A percentile compares a stretch with the other conserved stretches of the same genome.
These are phyloP conservation scores for Lotus japonicus DNA, from an alignment of 306 rosid species.

Conservation along the genomic window DNA sequence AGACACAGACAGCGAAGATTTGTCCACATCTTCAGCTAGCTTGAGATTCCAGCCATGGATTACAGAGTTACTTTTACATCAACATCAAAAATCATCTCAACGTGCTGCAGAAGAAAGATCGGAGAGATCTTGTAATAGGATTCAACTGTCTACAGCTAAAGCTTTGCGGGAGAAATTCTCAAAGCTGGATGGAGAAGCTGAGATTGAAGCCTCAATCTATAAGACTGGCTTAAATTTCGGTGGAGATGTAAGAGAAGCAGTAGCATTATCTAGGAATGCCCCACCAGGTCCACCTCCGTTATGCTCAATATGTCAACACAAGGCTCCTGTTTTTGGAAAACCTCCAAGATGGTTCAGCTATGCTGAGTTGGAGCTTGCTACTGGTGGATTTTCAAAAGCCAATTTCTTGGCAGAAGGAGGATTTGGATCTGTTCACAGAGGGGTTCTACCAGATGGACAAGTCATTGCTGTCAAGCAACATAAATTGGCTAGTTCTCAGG, in stretches of 20 bases:
- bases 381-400: constrained; percentile 85
- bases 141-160: constrained; percentile 48
- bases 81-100: constrained; percentile 32
- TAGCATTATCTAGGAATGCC: constrained; percentile 65
- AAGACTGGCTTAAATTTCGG: constrained; percentile 50
- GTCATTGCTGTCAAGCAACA: constrained; percentile 98
- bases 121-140: constrained; percentile 39
- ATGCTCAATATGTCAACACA: constrained; percentile 96
- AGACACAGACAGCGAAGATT: constrained; percentile 68
- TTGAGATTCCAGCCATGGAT: constrained; percentile 87
- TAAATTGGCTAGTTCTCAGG: constrained; percentile 96
- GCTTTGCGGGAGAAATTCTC: constrained; percentile 53
- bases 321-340: constrained; percentile 95
- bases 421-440: constrained; percentile 94
- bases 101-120: constrained; percentile 43
- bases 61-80: constrained; percentile 50
- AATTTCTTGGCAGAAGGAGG: constrained; percentile 99
- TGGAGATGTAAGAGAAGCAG: constrained; percentile 81
- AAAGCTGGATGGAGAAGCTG: constrained; percentile 62
- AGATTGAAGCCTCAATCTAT: constrained; percentile 40
- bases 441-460: constrained; percentile 86
- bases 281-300: constrained; percentile 92
- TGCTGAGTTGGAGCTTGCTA: constrained; percentile 88
- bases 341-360: constrained; percentile 96
- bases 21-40: constrained; percentile 65